These are phyloP conservation scores for Cronartium quercuum DNA, from an alignment of 1,284 basidiomycete species.

Conservation along the genomic window DNA sequence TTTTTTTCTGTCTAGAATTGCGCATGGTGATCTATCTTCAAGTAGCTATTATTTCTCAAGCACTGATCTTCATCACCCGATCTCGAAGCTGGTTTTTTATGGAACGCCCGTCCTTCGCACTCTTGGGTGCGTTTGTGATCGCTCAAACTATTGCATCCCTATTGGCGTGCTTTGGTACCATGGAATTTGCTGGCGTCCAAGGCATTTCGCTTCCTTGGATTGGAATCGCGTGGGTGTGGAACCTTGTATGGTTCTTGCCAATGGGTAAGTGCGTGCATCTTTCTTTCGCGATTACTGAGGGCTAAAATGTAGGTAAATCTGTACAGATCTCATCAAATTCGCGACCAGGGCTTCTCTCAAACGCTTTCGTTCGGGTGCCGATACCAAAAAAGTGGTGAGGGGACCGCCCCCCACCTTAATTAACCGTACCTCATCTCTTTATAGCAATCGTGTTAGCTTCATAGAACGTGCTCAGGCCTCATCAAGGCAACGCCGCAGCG, in stretches of 20 bases:
- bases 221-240: slow-evolving; percentile 65
- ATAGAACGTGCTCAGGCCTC: slow-evolving; percentile 62
- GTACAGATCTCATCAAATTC: slow-evolving; percentile 88
- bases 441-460: slow-evolving; percentile 85
- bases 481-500: not conserved
- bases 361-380: slow-evolving; percentile 57
- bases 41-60: slow-evolving; percentile 39
- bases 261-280: slow-evolving; percentile 8
- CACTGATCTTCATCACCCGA: slow-evolving; percentile 38
- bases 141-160: slow-evolving; percentile 37
- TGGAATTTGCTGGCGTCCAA: slow-evolving; percentile 22
- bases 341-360: slow-evolving; percentile 54
- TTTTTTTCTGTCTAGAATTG: slow-evolving; percentile 64
- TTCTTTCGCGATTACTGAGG: not conserved
- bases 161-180: slow-evolving; percentile 21
- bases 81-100: slow-evolving; percentile 39
- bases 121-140: slow-evolving; percentile 32
- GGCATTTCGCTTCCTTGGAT: slow-evolving; percentile 78
- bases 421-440: slow-evolving; percentile 77
- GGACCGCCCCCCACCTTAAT: slow-evolving; percentile 73
- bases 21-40: slow-evolving; percentile 58
- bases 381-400: slow-evolving; percentile 46
- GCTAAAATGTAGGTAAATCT: too few relatives aligned
- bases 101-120: slow-evolving; percentile 32
- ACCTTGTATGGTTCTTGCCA: slow-evolving; percentile 33